A percentile compares a stretch with the other conserved stretches of the same genome.
Evolutionary conservation across 139 green algal genomes (phyloP).

Genomic region (Picochlorum sp.): DNA sequence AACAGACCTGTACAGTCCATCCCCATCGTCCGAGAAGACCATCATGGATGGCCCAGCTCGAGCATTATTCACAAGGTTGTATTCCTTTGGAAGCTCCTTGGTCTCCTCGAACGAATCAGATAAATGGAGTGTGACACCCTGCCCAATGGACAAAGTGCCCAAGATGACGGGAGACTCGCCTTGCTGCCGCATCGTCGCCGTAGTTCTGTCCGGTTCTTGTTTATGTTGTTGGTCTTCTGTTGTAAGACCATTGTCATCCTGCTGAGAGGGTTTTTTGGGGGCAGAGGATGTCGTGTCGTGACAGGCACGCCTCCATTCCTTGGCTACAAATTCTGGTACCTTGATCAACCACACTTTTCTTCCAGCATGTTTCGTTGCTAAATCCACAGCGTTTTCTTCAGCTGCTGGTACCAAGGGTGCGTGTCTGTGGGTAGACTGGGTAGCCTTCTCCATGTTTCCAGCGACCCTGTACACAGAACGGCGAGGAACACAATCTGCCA

Average conservation of each 20-base stretch:
- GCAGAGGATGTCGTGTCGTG: not conserved
- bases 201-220: too few relatives aligned
- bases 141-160: too few relatives aligned
- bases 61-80: slow-evolving; percentile 12
- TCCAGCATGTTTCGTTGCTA: slow-evolving; percentile 2
- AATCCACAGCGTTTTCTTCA: not conserved
- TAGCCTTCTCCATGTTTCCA: too few relatives aligned
- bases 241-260: too few relatives aligned
- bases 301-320: slow-evolving; percentile 33
- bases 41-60: slow-evolving; percentile 19
- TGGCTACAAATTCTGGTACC: slow-evolving; percentile 41
- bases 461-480: too few relatives aligned
- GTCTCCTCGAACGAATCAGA: slow-evolving; percentile 2
- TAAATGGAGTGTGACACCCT: not conserved
- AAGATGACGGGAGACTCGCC: too few relatives aligned
- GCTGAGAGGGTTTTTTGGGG: too few relatives aligned
- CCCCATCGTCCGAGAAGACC: slow-evolving; percentile 19
- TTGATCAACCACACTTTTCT: slow-evolving; percentile 37
- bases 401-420: not conserved
- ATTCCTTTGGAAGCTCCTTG: slow-evolving; percentile 14
- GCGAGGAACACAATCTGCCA: too few relatives aligned
- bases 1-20: slow-evolving; percentile 9
- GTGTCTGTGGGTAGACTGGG: not conserved
- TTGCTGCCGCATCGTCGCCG: not conserved
- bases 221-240: too few relatives aligned